Conservation (phyloP, 1,284 basidiomycete species). For the Cryptococcus sp. region DNA sequence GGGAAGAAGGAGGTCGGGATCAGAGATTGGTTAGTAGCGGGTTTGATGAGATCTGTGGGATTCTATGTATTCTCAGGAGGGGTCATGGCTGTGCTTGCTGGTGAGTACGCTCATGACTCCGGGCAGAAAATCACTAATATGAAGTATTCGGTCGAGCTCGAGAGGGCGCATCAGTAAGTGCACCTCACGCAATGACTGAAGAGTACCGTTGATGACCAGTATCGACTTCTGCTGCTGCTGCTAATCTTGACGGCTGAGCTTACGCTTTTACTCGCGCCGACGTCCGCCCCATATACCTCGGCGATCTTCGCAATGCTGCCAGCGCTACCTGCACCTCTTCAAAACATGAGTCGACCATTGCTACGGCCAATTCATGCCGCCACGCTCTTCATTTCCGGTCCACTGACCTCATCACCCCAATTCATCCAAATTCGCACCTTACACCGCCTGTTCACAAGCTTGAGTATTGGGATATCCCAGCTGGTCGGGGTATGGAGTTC, state of each 20-base stretch:
- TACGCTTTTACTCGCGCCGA: constrained; percentile 29
- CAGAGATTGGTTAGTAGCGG: constrained; percentile 64
- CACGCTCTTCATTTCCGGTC: background rate
- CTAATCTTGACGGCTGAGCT: constrained; percentile 54
- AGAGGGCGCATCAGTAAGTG: constrained; percentile 63
- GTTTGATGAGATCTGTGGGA: constrained; percentile 61
- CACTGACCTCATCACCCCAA: constrained; percentile 10
- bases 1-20: constrained; percentile 17
- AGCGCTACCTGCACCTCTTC: background rate
- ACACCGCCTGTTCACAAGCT: constrained; percentile 28
- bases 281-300: constrained; percentile 1
- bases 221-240: constrained; percentile 67
- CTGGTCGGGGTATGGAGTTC: constrained; percentile 32
- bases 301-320: background rate
- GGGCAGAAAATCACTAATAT: constrained; percentile 13
- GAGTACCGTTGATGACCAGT: constrained; percentile 50
- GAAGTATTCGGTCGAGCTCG: constrained; percentile 60
- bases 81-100: constrained; percentile 54
- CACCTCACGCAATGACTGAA: background rate
- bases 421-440: constrained; percentile 30
- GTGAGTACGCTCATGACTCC: constrained; percentile 7
- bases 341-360: constrained; percentile 1
- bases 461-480: constrained; percentile 33
- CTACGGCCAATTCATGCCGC: constrained; percentile 4
- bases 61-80: constrained; percentile 66